Conservation (phyloP, 768 basidiomycete species). For the Lactarius quietus region DNA sequence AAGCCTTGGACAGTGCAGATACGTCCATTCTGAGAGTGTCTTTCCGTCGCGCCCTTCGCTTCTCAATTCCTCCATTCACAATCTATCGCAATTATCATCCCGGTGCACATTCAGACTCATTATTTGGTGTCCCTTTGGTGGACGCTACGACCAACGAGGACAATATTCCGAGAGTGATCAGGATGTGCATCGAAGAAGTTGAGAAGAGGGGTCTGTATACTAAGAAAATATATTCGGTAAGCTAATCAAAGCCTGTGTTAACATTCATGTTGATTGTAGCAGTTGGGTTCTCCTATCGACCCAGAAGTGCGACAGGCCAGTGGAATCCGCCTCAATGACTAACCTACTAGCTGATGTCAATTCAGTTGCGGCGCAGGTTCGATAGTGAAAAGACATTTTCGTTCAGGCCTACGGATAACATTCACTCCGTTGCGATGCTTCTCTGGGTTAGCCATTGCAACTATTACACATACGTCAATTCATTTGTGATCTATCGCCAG, state of each 20-base stretch:
- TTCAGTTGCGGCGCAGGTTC: neutral
- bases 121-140: neutral
- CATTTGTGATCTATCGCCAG: neutral
- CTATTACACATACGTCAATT: neutral
- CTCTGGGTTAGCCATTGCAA: neutral
- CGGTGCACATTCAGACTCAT: neutral
- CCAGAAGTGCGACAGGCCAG: neutral
- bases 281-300: neutral
- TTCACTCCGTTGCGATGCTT: neutral
- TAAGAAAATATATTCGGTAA: neutral
- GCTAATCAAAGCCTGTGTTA: neutral
- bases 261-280: neutral
- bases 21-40: neutral
- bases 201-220: neutral
- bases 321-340: neutral
- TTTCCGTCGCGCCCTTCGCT: neutral
- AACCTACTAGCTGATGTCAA: neutral
- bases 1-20: neutral
- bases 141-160: neutral
- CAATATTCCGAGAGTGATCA: neutral
- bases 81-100: neutral
- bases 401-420: neutral
- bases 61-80: neutral
- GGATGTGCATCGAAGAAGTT: neutral
- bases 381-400: neutral